These are phyloP conservation scores for Sideroxylon spinosum DNA, from an alignment of 179 eudicot genomes.

Conservation along the genomic window DNA sequence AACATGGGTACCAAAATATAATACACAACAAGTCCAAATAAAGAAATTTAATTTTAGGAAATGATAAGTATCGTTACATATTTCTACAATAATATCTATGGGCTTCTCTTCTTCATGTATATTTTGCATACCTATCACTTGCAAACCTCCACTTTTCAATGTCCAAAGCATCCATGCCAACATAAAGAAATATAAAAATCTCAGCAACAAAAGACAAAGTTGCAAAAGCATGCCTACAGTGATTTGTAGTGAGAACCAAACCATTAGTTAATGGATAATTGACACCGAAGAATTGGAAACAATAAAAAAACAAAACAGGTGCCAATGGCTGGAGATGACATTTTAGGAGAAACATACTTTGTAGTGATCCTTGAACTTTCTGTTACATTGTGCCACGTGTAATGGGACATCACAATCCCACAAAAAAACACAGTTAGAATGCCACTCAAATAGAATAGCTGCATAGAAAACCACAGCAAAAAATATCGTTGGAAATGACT, in stretches of 20 bases:
- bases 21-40: not conserved
- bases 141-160: slow-evolving; percentile 70
- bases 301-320: not conserved
- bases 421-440: slow-evolving; percentile 75
- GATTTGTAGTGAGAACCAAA: not conserved
- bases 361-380: slow-evolving; percentile 75
- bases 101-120: not conserved
- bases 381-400: slow-evolving; percentile 79
- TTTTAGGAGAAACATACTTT: slow-evolving; percentile 36
- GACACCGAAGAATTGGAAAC: not conserved
- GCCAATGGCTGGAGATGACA: not conserved
- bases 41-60: not conserved
- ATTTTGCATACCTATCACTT: slow-evolving; percentile 46
- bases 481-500: not conserved
- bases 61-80: not conserved
- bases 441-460: slow-evolving; percentile 63
- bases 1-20: not conserved
- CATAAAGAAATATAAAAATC: slow-evolving; percentile 62
- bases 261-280: not conserved
- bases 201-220: slow-evolving; percentile 68
- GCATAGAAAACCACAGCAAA: slow-evolving; percentile 25
- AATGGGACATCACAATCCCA: slow-evolving; percentile 79
- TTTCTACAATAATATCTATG: too few species aligned
- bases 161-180: slow-evolving; percentile 78
- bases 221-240: slow-evolving; percentile 68